Conservation (phyloP, 2,329 filamentous ascomycete species). For the Verticillium nonalfalfae region DNA sequence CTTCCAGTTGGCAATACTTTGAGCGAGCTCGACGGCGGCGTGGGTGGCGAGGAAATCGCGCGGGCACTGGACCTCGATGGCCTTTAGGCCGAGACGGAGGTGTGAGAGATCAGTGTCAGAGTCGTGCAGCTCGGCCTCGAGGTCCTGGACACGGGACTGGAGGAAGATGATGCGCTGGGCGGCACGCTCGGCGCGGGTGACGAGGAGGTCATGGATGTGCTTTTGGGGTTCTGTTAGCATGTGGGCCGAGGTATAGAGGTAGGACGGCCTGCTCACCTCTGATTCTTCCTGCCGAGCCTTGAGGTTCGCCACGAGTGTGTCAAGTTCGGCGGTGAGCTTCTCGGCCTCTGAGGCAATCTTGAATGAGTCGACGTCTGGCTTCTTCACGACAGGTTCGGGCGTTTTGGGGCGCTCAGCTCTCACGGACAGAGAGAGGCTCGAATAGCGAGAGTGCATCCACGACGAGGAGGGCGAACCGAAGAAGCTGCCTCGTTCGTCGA, state of each 20-base stretch:
- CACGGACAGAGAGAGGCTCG: slow-evolving; percentile 29
- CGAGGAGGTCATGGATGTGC: slow-evolving; percentile 57
- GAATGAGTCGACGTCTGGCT: slow-evolving; percentile 23
- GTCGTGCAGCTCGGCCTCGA: slow-evolving; percentile 52
- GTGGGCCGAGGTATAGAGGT: background rate
- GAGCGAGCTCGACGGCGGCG: slow-evolving; percentile 48
- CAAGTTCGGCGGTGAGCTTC: slow-evolving; percentile 43
- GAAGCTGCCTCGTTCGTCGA: slow-evolving; percentile 9
- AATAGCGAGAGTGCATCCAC: slow-evolving; percentile 30
- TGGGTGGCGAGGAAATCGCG: slow-evolving; percentile 19
- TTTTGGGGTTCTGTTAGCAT: slow-evolving; percentile 17
- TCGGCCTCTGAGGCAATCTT: slow-evolving; percentile 30
- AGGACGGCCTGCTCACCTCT: slow-evolving; percentile 33
- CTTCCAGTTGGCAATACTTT: slow-evolving; percentile 57
- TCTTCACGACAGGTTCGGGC: slow-evolving; percentile 4
- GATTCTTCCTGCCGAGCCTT: slow-evolving; percentile 52
- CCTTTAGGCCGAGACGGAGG: slow-evolving; percentile 55
- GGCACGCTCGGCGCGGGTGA: slow-evolving; percentile 50
- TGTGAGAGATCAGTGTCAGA: slow-evolving; percentile 56
- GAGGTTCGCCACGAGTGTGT: slow-evolving; percentile 42
- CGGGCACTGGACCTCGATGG: slow-evolving; percentile 53
- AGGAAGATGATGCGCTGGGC: slow-evolving; percentile 53
- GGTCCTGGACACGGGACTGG: slow-evolving; percentile 49
- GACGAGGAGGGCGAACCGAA: slow-evolving; percentile 28
- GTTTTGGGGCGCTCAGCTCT: slow-evolving; percentile 15